phyloP scores from a whole-genome alignment of 1,284 basidiomycete genomes.

The Thecaphora thlaspeos region DNA sequence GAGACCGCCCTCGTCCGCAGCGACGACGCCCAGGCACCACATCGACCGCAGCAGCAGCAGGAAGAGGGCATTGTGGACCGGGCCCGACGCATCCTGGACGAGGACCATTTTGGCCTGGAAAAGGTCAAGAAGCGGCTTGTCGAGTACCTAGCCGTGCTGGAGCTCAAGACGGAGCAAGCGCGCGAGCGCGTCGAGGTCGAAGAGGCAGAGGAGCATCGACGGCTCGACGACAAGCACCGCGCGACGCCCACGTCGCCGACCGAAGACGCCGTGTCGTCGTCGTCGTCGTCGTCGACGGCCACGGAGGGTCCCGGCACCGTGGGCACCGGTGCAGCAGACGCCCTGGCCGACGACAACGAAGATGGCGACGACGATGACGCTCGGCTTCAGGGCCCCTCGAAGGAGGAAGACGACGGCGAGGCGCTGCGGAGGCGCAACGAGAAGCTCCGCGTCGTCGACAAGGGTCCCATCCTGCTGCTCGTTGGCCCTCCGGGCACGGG shows the following conservation, averaged over 20 bases:
- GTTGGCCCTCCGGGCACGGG: slow-evolving; percentile 58
- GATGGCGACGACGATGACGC: slow-evolving; percentile 11
- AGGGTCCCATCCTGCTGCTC: slow-evolving; percentile 79
- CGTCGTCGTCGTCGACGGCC: slow-evolving; percentile 16
- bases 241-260: background rate
- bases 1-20: no score
- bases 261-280: background rate
- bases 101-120: slow-evolving; percentile 60
- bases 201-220: slow-evolving; percentile 23
- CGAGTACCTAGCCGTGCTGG: slow-evolving; percentile 60
- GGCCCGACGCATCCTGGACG: slow-evolving; percentile 56
- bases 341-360: slow-evolving; percentile 7
- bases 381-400: slow-evolving; percentile 19
- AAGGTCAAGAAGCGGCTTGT: slow-evolving; percentile 61
- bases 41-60: slow-evolving; percentile 3
- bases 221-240: slow-evolving; percentile 19
- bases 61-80: slow-evolving; percentile 50
- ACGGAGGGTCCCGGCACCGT: no score
- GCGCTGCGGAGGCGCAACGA: slow-evolving; percentile 29
- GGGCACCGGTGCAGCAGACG: slow-evolving; percentile 9
- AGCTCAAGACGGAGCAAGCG: slow-evolving; percentile 57
- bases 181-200: slow-evolving; percentile 41
- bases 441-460: slow-evolving; percentile 37
- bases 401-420: slow-evolving; percentile 29
- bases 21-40: no score